phyloP scores from a whole-genome alignment of 345 rosid genomes.

The Linum trigynum region DNA sequence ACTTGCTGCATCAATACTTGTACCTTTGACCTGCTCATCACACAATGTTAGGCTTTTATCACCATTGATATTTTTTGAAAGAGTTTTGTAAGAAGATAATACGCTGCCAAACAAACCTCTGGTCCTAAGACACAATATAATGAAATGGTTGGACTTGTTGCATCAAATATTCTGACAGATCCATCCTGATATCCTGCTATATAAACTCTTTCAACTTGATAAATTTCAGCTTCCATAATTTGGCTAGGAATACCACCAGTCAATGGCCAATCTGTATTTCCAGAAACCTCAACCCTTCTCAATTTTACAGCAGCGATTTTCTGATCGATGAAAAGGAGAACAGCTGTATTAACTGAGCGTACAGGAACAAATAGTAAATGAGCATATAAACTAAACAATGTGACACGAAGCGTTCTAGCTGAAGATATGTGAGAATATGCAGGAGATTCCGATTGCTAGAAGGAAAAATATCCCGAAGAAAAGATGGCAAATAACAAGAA shows the following conservation, averaged over 20 bases:
- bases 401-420: neutral
- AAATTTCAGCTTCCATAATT: conserved; percentile 13
- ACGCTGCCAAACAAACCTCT: conserved; percentile 16
- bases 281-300: conserved; percentile 27
- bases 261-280: conserved; percentile 18
- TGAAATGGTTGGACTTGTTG: conserved; percentile 19
- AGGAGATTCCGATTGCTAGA: conserved; percentile 1
- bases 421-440: neutral
- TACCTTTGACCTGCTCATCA: conserved; percentile 16
- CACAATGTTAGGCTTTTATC: conserved; percentile 1
- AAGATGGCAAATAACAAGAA: neutral
- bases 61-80: neutral
- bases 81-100: conserved; percentile 12
- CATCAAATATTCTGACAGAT: conserved; percentile 23
- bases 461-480: neutral
- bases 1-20: conserved; percentile 2
- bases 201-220: conserved; percentile 22
- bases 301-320: conserved; percentile 46
- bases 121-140: conserved; percentile 16
- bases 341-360: conserved; percentile 14
- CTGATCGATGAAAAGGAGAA: conserved; percentile 16
- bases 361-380: conserved; percentile 16
- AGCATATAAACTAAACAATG: neutral
- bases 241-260: conserved; percentile 22
- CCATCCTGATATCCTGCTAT: conserved; percentile 27